These are phyloP conservation scores for Pisolithus albus DNA, from an alignment of 768 basidiomycete genomes.

Conservation along the genomic window DNA sequence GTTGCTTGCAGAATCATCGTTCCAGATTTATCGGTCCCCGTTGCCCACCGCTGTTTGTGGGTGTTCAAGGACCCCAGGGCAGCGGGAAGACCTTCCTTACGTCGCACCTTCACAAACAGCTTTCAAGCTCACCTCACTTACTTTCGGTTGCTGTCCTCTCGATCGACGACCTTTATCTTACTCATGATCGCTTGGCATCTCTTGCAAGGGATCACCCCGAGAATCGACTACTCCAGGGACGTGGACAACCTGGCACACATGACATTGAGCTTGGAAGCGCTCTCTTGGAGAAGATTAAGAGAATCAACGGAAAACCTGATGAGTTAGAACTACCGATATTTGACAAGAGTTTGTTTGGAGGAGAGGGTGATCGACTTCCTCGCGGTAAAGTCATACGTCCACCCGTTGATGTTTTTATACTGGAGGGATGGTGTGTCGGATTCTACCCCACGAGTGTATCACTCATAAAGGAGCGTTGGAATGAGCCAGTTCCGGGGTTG, in stretches of 20 bases:
- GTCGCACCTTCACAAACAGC: slow-evolving; percentile 40
- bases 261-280: slow-evolving; percentile 61
- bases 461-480: slow-evolving; percentile 52
- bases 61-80: slow-evolving; percentile 90
- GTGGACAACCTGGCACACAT: slow-evolving; percentile 93
- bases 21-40: slow-evolving; percentile 7
- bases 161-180: slow-evolving; percentile 82
- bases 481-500: slow-evolving; percentile 18
- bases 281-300: slow-evolving; percentile 45
- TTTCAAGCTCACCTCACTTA: slow-evolving; percentile 39
- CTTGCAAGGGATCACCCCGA: slow-evolving; percentile 45
- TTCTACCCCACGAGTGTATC: slow-evolving; percentile 57
- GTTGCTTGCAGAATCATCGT: slow-evolving; percentile 29
- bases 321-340: slow-evolving; percentile 65
- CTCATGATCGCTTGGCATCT: slow-evolving; percentile 50
- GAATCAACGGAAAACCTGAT: slow-evolving; percentile 25
- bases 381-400: slow-evolving; percentile 36
- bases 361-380: slow-evolving; percentile 76
- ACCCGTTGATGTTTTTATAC: slow-evolving; percentile 72
- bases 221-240: slow-evolving; percentile 68
- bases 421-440: slow-evolving; percentile 97
- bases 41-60: slow-evolving; percentile 66
- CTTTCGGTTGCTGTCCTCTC: slow-evolving; percentile 61
- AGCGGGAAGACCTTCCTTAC: slow-evolving; percentile 87
- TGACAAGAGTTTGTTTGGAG: slow-evolving; percentile 76